Conservation (phyloP, 2,329 filamentous ascomycete species). For the Harringtonia aguacate region DNA sequence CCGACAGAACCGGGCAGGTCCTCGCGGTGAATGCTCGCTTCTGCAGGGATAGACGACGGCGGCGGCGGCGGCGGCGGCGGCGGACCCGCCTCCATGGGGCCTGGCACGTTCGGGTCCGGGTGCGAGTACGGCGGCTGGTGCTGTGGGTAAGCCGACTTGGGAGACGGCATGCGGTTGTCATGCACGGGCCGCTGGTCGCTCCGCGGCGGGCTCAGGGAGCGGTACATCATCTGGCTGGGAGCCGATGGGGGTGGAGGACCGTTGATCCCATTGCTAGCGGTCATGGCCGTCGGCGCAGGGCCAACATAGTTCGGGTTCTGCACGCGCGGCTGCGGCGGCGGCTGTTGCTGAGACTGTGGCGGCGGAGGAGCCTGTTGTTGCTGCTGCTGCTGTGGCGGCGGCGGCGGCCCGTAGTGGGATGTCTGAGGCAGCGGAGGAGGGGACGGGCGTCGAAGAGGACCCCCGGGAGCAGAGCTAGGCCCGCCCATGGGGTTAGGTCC, state of each 20-base stretch:
- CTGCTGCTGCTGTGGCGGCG: constrained; percentile 31
- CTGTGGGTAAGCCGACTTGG: constrained; percentile 74
- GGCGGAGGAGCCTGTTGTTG: constrained; percentile 34
- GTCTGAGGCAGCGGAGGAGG: constrained; percentile 33
- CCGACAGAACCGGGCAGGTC: constrained; percentile 72
- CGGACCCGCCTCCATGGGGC: constrained; percentile 43
- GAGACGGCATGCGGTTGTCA: constrained; percentile 83
- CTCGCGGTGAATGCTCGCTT: constrained; percentile 52
- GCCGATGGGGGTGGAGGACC: constrained; percentile 39
- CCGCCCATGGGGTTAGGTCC: constrained; percentile 46
- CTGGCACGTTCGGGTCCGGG: constrained; percentile 59
- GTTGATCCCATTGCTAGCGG: constrained; percentile 27
- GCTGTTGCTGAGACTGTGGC: constrained; percentile 39
- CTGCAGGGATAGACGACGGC: constrained; percentile 45
- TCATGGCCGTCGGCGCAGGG: constrained; percentile 33
- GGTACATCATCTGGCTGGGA: constrained; percentile 51
- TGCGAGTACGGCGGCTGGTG: constrained; percentile 63
- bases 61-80: constrained; percentile 44
- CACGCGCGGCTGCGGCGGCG: constrained; percentile 33
- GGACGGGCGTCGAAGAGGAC: constrained; percentile 36
- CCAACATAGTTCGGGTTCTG: constrained; percentile 50
- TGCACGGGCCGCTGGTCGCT: constrained; percentile 73
- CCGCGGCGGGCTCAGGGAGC: constrained; percentile 68
- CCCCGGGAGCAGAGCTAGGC: constrained; percentile 40
- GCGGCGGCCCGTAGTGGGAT: constrained; percentile 42